Base-by-base conservation (phyloP, 352 stramenopile species). In the Aphanomyces stellatus region DNA sequence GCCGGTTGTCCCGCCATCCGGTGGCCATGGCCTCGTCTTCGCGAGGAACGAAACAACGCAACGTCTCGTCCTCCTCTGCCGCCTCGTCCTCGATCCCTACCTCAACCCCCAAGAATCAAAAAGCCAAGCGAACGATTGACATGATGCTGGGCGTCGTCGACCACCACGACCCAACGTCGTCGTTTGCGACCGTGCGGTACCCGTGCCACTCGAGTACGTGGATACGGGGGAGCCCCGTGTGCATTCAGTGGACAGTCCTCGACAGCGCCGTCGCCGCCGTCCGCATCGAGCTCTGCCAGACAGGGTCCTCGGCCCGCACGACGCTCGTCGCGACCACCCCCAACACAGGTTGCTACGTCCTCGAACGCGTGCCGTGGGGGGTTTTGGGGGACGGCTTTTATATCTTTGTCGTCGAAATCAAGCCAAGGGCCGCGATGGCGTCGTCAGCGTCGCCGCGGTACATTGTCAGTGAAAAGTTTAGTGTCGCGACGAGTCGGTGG, bases 301-400 rank as follows among this genome's bases (percentile, higher is more conserved):
- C 82, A 28, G 83, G 83, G 2, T 82, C 79, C 25, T 76, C 68
- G 15, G 85, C 82, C 7, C 88, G 79, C 17, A 94, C 85, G 7
- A 69, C 83, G 24, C 86, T 94, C 49, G 74, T 80, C 1, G 71
- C 64, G 17, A 69, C 77, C 8, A 76, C 81, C 11, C 73, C 81
- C n/a, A 94, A 94, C 74, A 77, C 74, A 19, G 85, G 85, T 42
- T 77, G 71, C 6, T 94, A 89, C 61, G 77, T 72, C 22, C 91
- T 92, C 66, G 71, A 69, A 41, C 85, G 82, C 53, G 85, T 94
- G 48, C 85, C 83, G n/a, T 94, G 85, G 85, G 85, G 85, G 43
- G 90, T 94, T 79, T 76, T 82, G 34, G 85, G 85, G 48, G 74
- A 77, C 59, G 86, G 84, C 51, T 94, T 92, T 77, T 90, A 92